A percentile compares a stretch with the other conserved stretches of the same genome.
Conservation (phyloP, 331 rosid species). For the Pyrus hybrid region DNA sequence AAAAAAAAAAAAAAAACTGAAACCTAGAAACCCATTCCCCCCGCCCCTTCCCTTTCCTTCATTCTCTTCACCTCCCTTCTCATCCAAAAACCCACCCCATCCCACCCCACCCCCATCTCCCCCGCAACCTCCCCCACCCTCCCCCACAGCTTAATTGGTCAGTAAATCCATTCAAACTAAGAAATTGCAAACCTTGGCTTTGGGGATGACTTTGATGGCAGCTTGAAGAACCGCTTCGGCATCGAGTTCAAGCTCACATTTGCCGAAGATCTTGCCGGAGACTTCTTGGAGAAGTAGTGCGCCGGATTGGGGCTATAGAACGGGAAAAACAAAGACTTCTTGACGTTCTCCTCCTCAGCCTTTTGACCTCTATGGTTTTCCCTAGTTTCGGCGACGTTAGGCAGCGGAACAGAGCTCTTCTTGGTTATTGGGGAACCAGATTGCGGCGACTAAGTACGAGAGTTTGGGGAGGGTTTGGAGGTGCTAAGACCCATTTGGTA, state of each 20-base stretch:
- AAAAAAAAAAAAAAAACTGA: too few species aligned
- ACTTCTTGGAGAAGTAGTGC: conserved; percentile 59
- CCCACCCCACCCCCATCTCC: too few species aligned
- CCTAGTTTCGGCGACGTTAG: conserved; percentile 4
- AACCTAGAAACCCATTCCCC: too few species aligned
- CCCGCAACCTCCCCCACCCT: too few species aligned
- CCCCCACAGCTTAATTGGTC: neutral
- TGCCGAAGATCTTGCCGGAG: conserved; percentile 72
- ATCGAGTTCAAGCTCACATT: conserved; percentile 43
- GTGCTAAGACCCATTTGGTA: conserved; percentile 65
- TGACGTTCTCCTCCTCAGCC: conserved; percentile 18
- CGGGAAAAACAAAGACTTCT: conserved; percentile 61
- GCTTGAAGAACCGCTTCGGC: conserved; percentile 56
- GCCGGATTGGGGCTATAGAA: conserved; percentile 84
- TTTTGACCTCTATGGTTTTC: conserved; percentile 21
- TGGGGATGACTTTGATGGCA: conserved; percentile 85
- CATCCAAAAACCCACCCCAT: too few species aligned
- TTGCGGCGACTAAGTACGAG: conserved; percentile 17
- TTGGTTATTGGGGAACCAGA: conserved; percentile 12
- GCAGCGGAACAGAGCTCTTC: neutral
- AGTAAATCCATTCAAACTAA: neutral
- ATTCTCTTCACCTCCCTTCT: too few species aligned
- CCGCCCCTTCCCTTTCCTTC: too few species aligned
- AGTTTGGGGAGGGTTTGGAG: conserved; percentile 50
- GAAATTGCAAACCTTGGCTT: conserved; percentile 51